These are phyloP conservation scores for Kipferlia bialata DNA, from an alignment of 78 protist species.

Conservation along the genomic window DNA sequence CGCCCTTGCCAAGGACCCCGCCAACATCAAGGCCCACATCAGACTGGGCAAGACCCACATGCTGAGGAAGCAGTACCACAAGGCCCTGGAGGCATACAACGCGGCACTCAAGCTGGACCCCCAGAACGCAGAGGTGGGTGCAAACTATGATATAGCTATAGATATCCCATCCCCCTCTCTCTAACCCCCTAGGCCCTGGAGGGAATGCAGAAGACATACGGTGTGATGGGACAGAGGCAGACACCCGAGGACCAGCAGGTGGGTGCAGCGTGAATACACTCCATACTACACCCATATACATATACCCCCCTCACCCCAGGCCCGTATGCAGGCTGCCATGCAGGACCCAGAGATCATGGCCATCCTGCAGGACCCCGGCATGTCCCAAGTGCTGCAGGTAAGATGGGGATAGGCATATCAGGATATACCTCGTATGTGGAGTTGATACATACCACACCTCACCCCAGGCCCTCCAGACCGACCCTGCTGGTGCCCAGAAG, in stretches of 20 bases:
- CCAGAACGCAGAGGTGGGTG: conserved; percentile 39
- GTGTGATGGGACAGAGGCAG: conserved; percentile 19
- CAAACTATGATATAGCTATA: no score
- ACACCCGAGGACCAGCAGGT: conserved; percentile 39
- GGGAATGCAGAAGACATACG: conserved; percentile 20
- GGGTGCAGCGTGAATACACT: no score
- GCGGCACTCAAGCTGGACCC: conserved; percentile 41
- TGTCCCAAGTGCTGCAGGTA: conserved; percentile 53
- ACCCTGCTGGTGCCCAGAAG: conserved; percentile 48
- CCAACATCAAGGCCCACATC: conserved; percentile 40
- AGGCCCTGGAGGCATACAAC: conserved; percentile 55
- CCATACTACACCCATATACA: no score
- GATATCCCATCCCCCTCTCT: no score
- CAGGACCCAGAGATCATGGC: conserved; percentile 66
- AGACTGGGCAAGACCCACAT: conserved; percentile 49
- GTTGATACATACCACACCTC: no score
- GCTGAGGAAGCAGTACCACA: conserved; percentile 57
- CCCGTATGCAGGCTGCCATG: conserved; percentile 43
- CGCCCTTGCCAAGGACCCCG: no score
- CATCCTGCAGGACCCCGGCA: conserved; percentile 55
- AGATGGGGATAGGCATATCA: no score
- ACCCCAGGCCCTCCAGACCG: no score
- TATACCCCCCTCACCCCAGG: no score
- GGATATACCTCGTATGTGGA: no score
- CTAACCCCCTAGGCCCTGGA: no score